phyloP scores from a whole-genome alignment of 768 basidiomycete genomes.

The Ramaria rubella region DNA sequence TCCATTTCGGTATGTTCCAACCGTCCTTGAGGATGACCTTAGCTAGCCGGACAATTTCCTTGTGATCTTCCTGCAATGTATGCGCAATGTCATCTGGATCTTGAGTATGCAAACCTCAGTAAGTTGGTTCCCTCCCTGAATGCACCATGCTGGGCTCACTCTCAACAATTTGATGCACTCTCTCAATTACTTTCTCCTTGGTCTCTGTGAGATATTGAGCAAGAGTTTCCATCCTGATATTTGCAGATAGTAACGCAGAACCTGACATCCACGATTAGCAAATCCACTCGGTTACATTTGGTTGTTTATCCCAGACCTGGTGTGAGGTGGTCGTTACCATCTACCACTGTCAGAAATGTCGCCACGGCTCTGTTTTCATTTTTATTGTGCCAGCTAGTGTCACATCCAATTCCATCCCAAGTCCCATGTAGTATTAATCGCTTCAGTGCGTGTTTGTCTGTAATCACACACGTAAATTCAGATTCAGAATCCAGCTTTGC shows the following conservation, averaged over 20 bases:
- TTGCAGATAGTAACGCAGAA: neutral
- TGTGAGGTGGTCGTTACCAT: constrained; percentile 9
- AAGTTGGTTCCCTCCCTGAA: neutral
- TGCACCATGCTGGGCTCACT: too few species aligned
- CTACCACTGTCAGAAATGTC: constrained; percentile 11
- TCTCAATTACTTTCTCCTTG: neutral
- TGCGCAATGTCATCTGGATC: neutral
- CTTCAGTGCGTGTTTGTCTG: neutral
- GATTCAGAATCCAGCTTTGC: neutral
- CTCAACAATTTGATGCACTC: constrained; percentile 10
- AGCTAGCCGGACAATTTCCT: neutral
- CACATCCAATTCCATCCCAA: constrained; percentile 5
- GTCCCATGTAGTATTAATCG: neutral
- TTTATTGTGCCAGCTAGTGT: constrained; percentile 13
- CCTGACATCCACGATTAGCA: constrained; percentile 1
- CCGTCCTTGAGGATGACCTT: neutral
- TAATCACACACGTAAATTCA: neutral
- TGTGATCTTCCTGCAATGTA: neutral
- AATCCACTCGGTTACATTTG: neutral
- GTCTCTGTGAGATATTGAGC: neutral
- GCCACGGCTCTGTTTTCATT: constrained; percentile 15
- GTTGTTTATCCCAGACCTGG: constrained; percentile 5
- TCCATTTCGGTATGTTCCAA: constrained; percentile 12
- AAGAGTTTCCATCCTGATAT: neutral
- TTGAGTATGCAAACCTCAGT: neutral